Evolutionary conservation across 2,329 filamentous ascomycete species (phyloP).

Genomic region (Colletotrichum ledebouriae): DNA sequence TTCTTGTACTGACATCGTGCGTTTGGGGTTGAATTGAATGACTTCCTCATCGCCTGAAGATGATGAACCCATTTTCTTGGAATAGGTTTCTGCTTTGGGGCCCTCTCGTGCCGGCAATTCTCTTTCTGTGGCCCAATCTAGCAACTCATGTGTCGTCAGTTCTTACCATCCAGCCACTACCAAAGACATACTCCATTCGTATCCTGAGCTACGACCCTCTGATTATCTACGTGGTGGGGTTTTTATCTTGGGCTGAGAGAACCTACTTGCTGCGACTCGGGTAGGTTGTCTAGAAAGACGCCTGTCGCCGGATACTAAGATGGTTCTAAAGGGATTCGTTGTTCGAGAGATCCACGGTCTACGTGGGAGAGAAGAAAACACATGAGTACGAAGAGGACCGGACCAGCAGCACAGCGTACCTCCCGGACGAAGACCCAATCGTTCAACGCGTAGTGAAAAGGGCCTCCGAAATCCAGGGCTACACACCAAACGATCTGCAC

Average conservation of each 20-base stretch:
- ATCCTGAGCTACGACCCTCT: slow-evolving; percentile 24
- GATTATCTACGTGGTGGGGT: slow-evolving; percentile 22
- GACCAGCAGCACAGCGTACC: slow-evolving; percentile 25
- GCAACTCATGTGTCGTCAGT: background rate
- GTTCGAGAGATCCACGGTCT: slow-evolving; percentile 12
- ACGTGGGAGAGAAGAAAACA: background rate
- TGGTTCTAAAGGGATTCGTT: background rate
- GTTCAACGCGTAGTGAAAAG: slow-evolving; percentile 6
- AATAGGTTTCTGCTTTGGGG: background rate
- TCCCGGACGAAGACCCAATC: slow-evolving; percentile 10
- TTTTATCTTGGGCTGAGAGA: slow-evolving; percentile 23
- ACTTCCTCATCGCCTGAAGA: background rate
- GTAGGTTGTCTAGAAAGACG: background rate
- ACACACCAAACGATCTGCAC: background rate
- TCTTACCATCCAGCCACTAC: background rate
- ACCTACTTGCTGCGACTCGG: slow-evolving; percentile 1
- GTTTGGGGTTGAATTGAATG: no score
- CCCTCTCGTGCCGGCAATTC: background rate
- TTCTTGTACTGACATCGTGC: no score
- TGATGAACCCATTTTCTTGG: slow-evolving; percentile 3
- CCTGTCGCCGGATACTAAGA: rapidly evolving
- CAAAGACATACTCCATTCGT: slow-evolving; percentile 11
- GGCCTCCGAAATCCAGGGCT: slow-evolving; percentile 26
- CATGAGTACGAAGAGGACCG: background rate
- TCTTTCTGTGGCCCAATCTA: slow-evolving; percentile 5